These are phyloP conservation scores for Thermochaetoides thermophila DNA, from an alignment of 495 filamentous ascomycete species.

Conservation along the genomic window DNA sequence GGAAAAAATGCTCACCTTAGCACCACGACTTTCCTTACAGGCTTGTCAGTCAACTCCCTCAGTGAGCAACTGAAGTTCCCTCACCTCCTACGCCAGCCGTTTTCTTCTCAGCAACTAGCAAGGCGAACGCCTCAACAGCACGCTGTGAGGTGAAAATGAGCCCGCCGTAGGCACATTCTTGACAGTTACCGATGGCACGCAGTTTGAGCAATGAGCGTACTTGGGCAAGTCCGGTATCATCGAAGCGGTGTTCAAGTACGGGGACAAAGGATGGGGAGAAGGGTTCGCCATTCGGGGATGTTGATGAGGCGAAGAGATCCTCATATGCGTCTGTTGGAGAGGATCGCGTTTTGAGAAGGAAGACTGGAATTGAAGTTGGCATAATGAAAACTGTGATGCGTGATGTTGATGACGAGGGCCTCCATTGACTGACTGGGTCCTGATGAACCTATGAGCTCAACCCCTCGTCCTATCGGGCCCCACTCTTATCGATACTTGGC, in stretches of 20 bases:
- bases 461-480: no score
- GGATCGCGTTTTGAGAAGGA: constrained; percentile 81
- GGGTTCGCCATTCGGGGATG: constrained; percentile 19
- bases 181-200: constrained; percentile 17
- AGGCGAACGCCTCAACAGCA: constrained; percentile 72
- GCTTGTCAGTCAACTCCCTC: no score
- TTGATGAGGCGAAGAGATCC: constrained; percentile 43
- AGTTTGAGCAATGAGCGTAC: constrained; percentile 22
- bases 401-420: no score
- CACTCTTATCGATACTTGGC: no score
- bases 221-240: constrained; percentile 25
- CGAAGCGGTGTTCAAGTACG: constrained; percentile 59
- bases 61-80: constrained; percentile 5
- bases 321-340: constrained; percentile 65
- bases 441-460: no score
- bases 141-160: constrained; percentile 90
- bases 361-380: constrained; percentile 36
- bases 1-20: constrained; percentile 10
- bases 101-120: constrained; percentile 41
- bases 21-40: neutral
- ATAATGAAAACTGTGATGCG: no score
- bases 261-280: constrained; percentile 64
- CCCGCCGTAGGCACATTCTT: constrained; percentile 49
- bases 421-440: no score
- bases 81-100: constrained; percentile 28